Base-by-base conservation (phyloP, 2,329 filamentous ascomycete genomes). In the Epichloe typhina region DNA sequence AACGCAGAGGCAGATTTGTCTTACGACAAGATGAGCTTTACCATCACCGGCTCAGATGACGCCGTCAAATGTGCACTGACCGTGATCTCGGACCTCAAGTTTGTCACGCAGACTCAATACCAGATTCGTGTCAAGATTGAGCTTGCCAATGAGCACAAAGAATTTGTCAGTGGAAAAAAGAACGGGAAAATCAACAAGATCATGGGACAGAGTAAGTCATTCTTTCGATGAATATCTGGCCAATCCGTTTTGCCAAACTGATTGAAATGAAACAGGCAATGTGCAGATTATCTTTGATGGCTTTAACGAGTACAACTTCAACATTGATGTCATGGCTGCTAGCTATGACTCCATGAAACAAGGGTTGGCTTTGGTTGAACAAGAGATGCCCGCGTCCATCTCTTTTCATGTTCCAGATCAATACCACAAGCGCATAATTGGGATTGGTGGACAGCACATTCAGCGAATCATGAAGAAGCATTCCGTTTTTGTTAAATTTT, bases 141-240 rank as follows among this genome's bases (percentile, higher is more conserved):
- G 72, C 83, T 98, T 51, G 93, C 93, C 62, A 97, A 97, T 63
- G 93, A 98, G 71, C 93, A 98, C 74, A 98, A 98, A 69, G 93
- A 98, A 64, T 98, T 98, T 65, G 93, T 98, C 52, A 96, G 90
- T 59, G 93, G 93, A 59, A 98, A 98, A 76, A 98, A 98, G 75
- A 98, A 98, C 61, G 93, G 93, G 69, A 98, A 98, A 73, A 98
- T 98, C 69, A 98, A 98, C 76, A 98, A 98, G 76, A 98, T 98
- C 62, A 98, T 98, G 93, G 93, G 91, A 23, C 91, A 97, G 69
- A 96, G 90, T 59, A 56, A 40, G 60, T 54, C n/a, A 8, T 42
- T 31, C 26, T 31, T 11, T 31, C 31, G 31, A 31, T 31, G 31
- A 11, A 31, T 11, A 11, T 31, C 31, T 11, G 31, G 8, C 31